phyloP scores from a whole-genome alignment of 1,284 basidiomycete species.

The Cronartium quercuum region DNA sequence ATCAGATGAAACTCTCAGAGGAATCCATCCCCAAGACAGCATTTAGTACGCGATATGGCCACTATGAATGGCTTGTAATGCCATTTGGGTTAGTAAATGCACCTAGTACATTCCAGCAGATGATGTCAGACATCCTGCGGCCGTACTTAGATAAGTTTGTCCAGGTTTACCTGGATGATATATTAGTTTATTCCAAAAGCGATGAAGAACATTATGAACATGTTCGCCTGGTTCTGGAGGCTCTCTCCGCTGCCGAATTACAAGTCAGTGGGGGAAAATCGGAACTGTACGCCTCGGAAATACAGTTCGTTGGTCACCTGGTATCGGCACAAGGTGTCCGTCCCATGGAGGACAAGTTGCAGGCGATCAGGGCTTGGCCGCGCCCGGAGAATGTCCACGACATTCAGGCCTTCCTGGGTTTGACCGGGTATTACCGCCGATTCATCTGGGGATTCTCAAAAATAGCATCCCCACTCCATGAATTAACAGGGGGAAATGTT shows the following conservation, averaged over 20 bases:
- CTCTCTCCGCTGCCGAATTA: too few species aligned
- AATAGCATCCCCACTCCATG: background rate
- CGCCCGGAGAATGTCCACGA: background rate
- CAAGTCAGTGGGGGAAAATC: too few species aligned
- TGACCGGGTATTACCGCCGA: background rate
- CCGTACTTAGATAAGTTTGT: constrained; percentile 2
- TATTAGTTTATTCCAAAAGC: constrained; percentile 4
- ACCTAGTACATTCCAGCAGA: constrained; percentile 6
- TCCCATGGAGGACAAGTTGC: background rate
- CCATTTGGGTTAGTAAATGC: constrained; percentile 34
- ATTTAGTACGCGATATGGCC: background rate
- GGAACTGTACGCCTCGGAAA: too few species aligned
- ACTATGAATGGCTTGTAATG: constrained; percentile 13
- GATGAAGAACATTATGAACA: background rate
- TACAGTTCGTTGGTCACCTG: background rate
- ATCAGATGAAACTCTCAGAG: background rate
- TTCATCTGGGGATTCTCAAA: constrained; percentile 7
- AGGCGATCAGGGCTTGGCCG: background rate
- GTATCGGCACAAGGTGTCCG: background rate
- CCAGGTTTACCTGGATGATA: constrained; percentile 12
- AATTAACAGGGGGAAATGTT: background rate
- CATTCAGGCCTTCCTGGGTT: constrained; percentile 9
- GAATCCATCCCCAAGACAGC: background rate
- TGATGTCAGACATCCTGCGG: constrained; percentile 8
- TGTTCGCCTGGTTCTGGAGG: background rate